These are phyloP conservation scores for Elsinoe fawcettii DNA, from an alignment of 2,329 filamentous ascomycete genomes.

Conservation along the genomic window DNA sequence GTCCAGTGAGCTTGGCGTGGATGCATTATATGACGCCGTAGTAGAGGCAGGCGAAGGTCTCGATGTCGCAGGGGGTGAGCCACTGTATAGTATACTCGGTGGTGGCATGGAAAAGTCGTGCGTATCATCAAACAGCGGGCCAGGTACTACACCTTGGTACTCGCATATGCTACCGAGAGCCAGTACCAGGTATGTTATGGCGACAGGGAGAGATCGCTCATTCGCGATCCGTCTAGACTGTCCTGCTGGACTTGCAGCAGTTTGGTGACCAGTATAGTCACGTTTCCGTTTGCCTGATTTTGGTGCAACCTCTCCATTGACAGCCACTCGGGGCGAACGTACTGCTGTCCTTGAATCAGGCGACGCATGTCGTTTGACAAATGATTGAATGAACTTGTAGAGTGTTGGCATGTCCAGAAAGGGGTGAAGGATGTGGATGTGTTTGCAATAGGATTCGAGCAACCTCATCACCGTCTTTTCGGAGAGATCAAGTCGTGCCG, in stretches of 20 bases:
- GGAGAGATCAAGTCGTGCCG: conserved; percentile 44
- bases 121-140: conserved; percentile 47
- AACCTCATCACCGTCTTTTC: conserved; percentile 43
- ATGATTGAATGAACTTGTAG: conserved; percentile 44
- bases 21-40: conserved; percentile 24
- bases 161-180: conserved; percentile 79
- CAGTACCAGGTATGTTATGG: conserved; percentile 72
- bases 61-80: conserved; percentile 22
- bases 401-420: conserved; percentile 51
- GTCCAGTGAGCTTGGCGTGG: conserved; percentile 26
- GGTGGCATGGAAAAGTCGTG: conserved; percentile 14
- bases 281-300: conserved; percentile 14
- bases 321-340: conserved; percentile 14
- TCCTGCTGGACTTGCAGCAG: conserved; percentile 22
- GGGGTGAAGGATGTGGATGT: conserved; percentile 58
- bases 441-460: conserved; percentile 48
- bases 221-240: conserved; percentile 26
- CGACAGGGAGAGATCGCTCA: conserved; percentile 65
- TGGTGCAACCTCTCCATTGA: conserved; percentile 13
- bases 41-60: conserved; percentile 35
- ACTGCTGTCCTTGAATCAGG: conserved; percentile 22
- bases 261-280: conserved; percentile 4
- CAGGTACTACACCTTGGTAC: conserved; percentile 44
- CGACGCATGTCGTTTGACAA: conserved; percentile 43
- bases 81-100: conserved; percentile 1